Percentiles rank a stretch among this genome's conserved stretches.
Evolutionary conservation across 345 rosid species (phyloP).

Genomic region (Xanthoceras sorbifolium): DNA sequence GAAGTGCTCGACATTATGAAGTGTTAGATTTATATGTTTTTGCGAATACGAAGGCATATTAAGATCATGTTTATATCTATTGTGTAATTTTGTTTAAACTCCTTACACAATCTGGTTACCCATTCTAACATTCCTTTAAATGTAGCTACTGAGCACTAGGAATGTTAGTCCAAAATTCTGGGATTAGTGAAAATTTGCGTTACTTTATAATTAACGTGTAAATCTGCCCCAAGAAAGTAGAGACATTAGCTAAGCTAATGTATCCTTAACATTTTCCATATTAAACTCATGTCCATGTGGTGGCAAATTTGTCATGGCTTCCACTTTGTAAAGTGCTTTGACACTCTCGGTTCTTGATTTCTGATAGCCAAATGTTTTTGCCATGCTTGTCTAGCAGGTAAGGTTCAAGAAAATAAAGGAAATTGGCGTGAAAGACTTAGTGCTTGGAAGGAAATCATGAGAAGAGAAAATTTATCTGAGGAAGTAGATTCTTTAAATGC

Average conservation of each 20-base stretch:
- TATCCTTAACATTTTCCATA: not conserved
- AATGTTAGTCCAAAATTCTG: not conserved
- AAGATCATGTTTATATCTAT: not conserved
- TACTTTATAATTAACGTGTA: not conserved
- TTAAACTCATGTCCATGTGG: not conserved
- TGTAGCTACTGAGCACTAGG: not conserved
- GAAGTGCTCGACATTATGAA: not conserved
- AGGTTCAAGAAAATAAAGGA: conserved; percentile 42
- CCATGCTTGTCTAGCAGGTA: conserved; percentile 40
- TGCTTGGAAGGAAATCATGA: conserved; percentile 69
- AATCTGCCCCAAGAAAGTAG: not conserved
- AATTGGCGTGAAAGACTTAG: conserved; percentile 83
- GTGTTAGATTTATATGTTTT: not conserved
- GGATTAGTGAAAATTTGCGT: not conserved
- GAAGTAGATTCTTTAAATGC: conserved; percentile 60
- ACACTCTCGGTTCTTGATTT: not conserved
- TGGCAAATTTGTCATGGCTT: not conserved
- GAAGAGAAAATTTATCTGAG: conserved; percentile 68
- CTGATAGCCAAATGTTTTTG: not conserved
- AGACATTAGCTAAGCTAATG: not conserved
- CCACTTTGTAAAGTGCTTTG: conserved; percentile 16
- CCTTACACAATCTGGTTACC: not conserved
- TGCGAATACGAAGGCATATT: not conserved
- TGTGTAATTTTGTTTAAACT: no score
- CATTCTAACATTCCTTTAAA: not conserved